phyloP scores from a whole-genome alignment of 176 grass and related monocot genomes.

The Oryza coarctata region DNA sequence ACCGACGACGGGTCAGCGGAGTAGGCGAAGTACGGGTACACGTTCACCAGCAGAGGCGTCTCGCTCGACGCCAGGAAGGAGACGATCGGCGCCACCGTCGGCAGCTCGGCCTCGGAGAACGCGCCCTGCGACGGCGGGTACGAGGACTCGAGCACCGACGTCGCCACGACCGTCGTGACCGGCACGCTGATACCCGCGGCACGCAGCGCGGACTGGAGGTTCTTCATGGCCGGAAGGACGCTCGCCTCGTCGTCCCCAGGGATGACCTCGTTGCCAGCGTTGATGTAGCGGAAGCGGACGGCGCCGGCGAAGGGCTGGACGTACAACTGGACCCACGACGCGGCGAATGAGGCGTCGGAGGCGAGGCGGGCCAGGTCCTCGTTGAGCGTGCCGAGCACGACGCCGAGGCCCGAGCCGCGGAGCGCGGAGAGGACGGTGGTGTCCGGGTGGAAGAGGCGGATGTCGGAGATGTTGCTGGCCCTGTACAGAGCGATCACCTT shows the following conservation, averaged over 20 bases:
- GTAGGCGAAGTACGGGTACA: conserved; percentile 86
- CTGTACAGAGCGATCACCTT: conserved; percentile 68
- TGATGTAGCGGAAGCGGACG: conserved; percentile 73
- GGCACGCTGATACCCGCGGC: conserved; percentile 46
- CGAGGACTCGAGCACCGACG: conserved; percentile 51
- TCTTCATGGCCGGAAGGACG: conserved; percentile 74
- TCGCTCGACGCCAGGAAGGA: conserved; percentile 52
- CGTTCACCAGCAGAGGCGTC: conserved; percentile 63
- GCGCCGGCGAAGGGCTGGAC: conserved; percentile 65
- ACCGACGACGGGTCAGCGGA: conserved; percentile 42
- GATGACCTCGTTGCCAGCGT: conserved; percentile 82
- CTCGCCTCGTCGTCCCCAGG: conserved; percentile 44
- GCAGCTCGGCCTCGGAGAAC: conserved; percentile 50
- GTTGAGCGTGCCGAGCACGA: conserved; percentile 83
- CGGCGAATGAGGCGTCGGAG: conserved; percentile 51
- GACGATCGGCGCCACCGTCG: conserved; percentile 39
- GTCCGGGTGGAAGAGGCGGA: conserved; percentile 81
- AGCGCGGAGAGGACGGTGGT: conserved; percentile 55
- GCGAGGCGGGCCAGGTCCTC: conserved; percentile 64
- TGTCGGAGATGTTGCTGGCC: conserved; percentile 48
- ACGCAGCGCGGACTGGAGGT: conserved; percentile 58
- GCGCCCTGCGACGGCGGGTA: conserved; percentile 67
- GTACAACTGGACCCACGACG: conserved; percentile 69
- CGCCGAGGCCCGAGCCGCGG: conserved; percentile 55
- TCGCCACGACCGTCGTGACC: conserved; percentile 70